Evolutionary conservation across 2,329 filamentous ascomycete species (phyloP), one percentile per base, ranked within the genome.

Genomic region (Colletotrichum simmondsii): DNA sequence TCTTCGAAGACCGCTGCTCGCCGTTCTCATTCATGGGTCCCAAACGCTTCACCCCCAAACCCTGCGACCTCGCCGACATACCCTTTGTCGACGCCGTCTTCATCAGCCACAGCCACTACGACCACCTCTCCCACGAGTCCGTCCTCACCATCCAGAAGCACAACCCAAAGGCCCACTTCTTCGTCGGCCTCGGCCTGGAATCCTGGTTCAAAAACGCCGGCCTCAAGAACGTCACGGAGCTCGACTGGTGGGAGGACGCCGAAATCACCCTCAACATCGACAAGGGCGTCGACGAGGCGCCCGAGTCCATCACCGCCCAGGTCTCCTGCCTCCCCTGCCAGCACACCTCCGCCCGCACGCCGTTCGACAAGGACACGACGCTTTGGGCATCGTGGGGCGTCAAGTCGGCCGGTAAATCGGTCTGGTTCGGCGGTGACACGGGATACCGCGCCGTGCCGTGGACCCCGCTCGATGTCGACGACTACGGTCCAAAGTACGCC

Each of bases 241-340:
- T 98, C 78, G 96, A 98, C 83, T 98, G 96, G 96, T 98, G 96
- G 96, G 92, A 97, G 77, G 92, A 94, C 75, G 88, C 91, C 6
- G 92, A 96, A 60, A 82, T 98, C n/a, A 90, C 85, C 0, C 83
- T 98, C 30, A 86, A 88, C 16, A 80, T 73, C 83, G 7, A 77
- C 78, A 77, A 81, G 77, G 72, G 75, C 37, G 30, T 74, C 59
- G 59, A 77, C 65, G 53, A 70, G 35, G 75, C 75, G 4, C 77
- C 77, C n/a, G 77, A 81, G 56, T 85, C 87, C 56, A 94, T 98
- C 74, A 87, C 85, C 5, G 95, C 94, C 2, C 90, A 87, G 6
- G 89, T 98, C 59, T 92, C 91, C 5, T 97, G 93, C 77, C 87
- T 97, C 8, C 96, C 95, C 0, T 93, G 92, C 79, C 96, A 98